These are phyloP conservation scores for Cyberlindnera mycetangii DNA, from an alignment of 805 yeast genomes.

Conservation along the genomic window DNA sequence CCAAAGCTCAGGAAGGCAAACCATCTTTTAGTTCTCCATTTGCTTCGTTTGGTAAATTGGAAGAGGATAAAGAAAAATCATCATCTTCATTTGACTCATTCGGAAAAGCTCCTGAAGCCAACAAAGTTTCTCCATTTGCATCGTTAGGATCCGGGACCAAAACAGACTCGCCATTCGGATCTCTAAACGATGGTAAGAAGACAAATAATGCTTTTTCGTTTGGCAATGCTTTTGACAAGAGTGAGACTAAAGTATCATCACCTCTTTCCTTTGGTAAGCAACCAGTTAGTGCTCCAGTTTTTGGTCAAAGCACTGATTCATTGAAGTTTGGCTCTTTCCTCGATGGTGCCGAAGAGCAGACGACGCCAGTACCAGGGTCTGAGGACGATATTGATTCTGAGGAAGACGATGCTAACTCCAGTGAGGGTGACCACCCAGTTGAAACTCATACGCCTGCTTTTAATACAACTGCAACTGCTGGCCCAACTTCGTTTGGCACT, in stretches of 20 bases:
- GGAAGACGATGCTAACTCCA: constrained; percentile 7
- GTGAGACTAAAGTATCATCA: background rate
- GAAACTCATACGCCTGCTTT: too few relatives aligned
- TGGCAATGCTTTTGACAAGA: background rate
- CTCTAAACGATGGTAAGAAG: constrained; percentile 6
- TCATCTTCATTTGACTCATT: constrained; percentile 16
- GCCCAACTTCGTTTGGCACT: constrained; percentile 6
- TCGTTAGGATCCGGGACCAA: too few relatives aligned
- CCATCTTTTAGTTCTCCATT: background rate
- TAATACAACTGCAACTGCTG: background rate
- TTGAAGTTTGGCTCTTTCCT: constrained; percentile 12
- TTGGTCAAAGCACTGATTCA: background rate
- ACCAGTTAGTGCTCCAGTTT: background rate
- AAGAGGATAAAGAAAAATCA: background rate
- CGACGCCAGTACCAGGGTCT: background rate
- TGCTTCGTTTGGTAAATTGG: constrained; percentile 6
- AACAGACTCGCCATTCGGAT: too few relatives aligned
- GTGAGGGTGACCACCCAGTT: constrained; percentile 3
- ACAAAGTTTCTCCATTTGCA: too few relatives aligned
- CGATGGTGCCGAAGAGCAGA: constrained; percentile 1
- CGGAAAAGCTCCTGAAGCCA: too few relatives aligned
- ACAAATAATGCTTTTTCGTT: background rate
- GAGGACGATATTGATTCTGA: constrained; percentile 11
- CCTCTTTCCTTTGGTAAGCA: background rate
- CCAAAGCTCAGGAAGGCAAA: background rate